Evolutionary conservation across 139 green algal genomes (phyloP), one percentile per base, ranked within the genome.

Genomic region (Monoraphidium neglectum): DNA sequence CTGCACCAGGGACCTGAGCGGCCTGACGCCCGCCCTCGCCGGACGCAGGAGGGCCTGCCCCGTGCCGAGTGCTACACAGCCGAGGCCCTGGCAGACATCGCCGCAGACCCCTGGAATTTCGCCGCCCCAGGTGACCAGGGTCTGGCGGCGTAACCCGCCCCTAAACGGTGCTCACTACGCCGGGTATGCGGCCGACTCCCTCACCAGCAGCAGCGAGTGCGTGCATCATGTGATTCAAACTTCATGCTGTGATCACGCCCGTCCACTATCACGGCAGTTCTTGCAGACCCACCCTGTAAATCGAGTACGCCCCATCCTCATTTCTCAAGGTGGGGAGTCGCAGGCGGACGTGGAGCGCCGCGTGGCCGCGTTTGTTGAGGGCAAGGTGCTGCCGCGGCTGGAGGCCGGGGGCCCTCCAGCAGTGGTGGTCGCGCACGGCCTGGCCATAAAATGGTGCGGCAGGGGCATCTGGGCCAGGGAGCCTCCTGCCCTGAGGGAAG

Each of bases 391-490:
- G 61, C 69, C 77, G 15, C 24, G 33, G 12, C 16, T 74, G 36
- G 24, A 49, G 35, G 47, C 37, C 30, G 74, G 43, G 18, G 77
- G 77, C n/a, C 70, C 70, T 3, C 77, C 77, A 8, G 77, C 47
- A 36, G 5, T 83, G 16, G 54, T 83, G 28, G 70, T 83, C 3
- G 47, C 77, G 30, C 77, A 83, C 51, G 77, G 77, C 10, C 54
- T 83, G 64, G 64, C 70, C 51, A 83, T 83, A 60, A 83, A 83
- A 24, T 83, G 77, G 77, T 83, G 77, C 60, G 77, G 37, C 21
- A 24, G 12, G 30, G 32, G 6, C 26, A 1, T 30, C 32, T 18
- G 16, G 36, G 36, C 3, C 5, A 2, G 21, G 3, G 59, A 26
- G n/a, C n/a, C 16, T 66, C 15, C 59, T 38, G 15, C 59, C 33